Percentiles rank a stretch among this genome's conserved stretches.
phyloP scores from a whole-genome alignment of 2,329 filamentous ascomycete genomes.

The Fusarium succisae region DNA sequence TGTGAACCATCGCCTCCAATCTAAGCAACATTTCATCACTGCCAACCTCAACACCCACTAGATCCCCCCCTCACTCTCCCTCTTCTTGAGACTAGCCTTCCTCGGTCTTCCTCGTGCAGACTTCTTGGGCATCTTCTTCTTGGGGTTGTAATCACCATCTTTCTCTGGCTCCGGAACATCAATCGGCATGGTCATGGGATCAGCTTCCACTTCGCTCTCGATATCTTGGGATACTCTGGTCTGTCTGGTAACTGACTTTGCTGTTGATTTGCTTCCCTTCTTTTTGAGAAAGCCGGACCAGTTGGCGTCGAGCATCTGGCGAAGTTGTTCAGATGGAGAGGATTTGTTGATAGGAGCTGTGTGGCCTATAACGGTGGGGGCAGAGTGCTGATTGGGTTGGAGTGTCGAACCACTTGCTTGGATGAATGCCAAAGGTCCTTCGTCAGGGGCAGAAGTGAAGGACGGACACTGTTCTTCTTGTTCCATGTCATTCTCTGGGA shows the following conservation, averaged over 20 bases:
- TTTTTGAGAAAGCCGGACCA: background rate
- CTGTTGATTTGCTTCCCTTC: background rate
- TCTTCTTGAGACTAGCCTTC: background rate
- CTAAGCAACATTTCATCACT: background rate
- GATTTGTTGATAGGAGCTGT: background rate
- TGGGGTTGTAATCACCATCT: slow-evolving; percentile 28
- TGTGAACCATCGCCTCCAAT: background rate
- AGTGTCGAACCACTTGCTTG: background rate
- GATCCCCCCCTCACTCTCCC: background rate
- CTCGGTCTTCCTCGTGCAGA: background rate
- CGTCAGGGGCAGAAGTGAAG: background rate
- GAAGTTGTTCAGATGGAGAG: background rate
- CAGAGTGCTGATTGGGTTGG: background rate
- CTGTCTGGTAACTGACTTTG: background rate
- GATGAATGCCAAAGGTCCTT: background rate
- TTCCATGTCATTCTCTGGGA: rapidly evolving
- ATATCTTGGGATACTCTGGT: background rate
- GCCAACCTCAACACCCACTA: background rate
- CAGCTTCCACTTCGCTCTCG: background rate
- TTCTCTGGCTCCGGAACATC: slow-evolving; percentile 23
- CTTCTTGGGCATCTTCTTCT: slow-evolving; percentile 3
- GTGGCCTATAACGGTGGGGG: background rate
- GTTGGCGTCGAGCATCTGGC: slow-evolving; percentile 4
- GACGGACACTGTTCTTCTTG: background rate
- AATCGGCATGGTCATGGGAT: background rate